Percentiles rank a stretch among this genome's conserved stretches.
Conservation (phyloP, 257 asterid genomes). For the Salvia splendens region DNA sequence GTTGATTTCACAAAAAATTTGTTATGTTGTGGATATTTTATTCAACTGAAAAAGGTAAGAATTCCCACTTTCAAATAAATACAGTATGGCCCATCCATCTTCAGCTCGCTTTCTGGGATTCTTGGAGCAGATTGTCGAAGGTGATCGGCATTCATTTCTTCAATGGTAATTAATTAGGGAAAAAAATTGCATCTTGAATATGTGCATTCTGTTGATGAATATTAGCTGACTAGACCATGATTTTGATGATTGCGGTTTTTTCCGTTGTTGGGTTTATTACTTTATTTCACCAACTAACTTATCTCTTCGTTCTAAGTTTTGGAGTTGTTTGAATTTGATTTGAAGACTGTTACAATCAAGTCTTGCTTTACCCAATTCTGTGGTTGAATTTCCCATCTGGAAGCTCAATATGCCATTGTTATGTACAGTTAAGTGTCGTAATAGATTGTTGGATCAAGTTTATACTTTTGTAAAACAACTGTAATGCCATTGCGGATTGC, state of each 20-base stretch:
- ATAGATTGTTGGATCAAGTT: conserved; percentile 4
- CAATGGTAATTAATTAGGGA: not conserved
- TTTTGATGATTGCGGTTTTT: not conserved
- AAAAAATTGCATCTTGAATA: not conserved
- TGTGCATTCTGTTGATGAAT: not conserved
- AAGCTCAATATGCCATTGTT: too few species aligned
- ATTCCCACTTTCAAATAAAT: conserved; percentile 2
- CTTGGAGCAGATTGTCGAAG: conserved; percentile 21
- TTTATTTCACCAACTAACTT: not conserved
- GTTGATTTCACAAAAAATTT: conserved; percentile 14
- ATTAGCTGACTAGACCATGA: not conserved
- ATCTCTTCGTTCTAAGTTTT: conserved; percentile 9
- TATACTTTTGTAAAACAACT: not conserved
- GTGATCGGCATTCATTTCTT: conserved; percentile 18
- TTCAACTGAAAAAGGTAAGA: conserved; percentile 10
- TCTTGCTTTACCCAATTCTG: not conserved
- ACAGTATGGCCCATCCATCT: conserved; percentile 5
- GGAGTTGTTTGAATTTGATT: too few species aligned
- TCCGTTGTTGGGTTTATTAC: too few species aligned
- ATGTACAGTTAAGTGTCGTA: not conserved
- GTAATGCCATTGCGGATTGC: too few species aligned
- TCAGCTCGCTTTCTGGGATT: conserved; percentile 20
- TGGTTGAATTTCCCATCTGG: not conserved
- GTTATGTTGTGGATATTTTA: not conserved
- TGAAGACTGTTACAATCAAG: not conserved